Base-by-base conservation (phyloP, 2,329 filamentous ascomycete species). In the Akanthomyces lecanii region DNA sequence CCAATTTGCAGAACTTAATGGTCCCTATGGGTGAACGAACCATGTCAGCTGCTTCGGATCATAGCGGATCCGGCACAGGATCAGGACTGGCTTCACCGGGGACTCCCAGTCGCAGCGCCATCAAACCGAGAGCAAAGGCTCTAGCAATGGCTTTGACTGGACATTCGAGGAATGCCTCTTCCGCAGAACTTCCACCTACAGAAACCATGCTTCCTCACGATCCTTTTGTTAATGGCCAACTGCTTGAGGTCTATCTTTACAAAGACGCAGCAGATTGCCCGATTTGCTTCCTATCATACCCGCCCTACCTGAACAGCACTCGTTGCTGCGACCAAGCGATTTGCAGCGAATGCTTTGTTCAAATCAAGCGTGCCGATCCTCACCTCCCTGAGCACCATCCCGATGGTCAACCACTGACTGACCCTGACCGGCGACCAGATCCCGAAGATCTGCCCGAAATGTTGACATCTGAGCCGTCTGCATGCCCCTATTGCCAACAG, bases 331-430 rank as follows among this genome's bases (percentile, higher is more conserved):
- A 97, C 70, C 95, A 99, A 73, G 83, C 90, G 6, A 98, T 99
- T 66, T 99, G 95, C 77, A 98, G 93, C 48, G 95, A 99, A 77
- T 99, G 95, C 75, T 99, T 99, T 71, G 95, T 99, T 4, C 95
- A 99, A 75, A 99, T 99, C 73, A 98, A 97, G 74, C 86, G 95
- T 48, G 88, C 92, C 4, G 94, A 99, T 67, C 93, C 92, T 11
- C 91, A 97, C 73, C 86, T 92, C 45, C 91, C 92, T 1, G 91
- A 97, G 73, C 91, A 95, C 71, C 80, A 83, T 64, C 82, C 81
- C n/a, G 78, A 84, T 55, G 75, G 74, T 21, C 69, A 75, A 60
- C 69, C 73, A 11, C 70, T 75, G 33, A 11, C 33, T 57, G 71
- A 77, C 47, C 73, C 76, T 1, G 75, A 71, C 36, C 67, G 75